Evolutionary conservation across 2,329 filamentous ascomycete species (phyloP).

Genomic region (Grosmannia huntii): DNA sequence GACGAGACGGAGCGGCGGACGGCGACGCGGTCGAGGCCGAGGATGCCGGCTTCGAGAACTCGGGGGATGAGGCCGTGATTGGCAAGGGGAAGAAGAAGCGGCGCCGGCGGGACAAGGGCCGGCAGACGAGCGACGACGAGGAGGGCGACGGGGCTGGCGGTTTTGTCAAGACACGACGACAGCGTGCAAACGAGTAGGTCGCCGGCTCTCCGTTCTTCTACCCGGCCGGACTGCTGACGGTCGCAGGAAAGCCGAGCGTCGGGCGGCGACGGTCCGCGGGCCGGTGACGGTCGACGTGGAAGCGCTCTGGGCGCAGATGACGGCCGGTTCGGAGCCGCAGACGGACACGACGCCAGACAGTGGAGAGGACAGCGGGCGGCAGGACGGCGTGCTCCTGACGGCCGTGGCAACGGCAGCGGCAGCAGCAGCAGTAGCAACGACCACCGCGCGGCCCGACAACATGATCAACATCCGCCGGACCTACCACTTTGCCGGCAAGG

Average conservation of each 20-base stretch:
- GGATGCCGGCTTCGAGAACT: slow-evolving; percentile 48
- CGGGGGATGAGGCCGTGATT: slow-evolving; percentile 61
- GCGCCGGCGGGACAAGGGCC: slow-evolving; percentile 24
- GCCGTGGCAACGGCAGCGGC: slow-evolving; percentile 12
- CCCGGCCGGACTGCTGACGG: background rate
- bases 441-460: slow-evolving; percentile 15
- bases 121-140: slow-evolving; percentile 31
- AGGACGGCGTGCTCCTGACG: background rate
- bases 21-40: slow-evolving; percentile 22
- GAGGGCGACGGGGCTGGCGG: slow-evolving; percentile 46
- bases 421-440: background rate
- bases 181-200: slow-evolving; percentile 50
- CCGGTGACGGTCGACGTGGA: slow-evolving; percentile 61
- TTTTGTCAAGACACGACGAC: slow-evolving; percentile 59
- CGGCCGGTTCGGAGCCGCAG: background rate
- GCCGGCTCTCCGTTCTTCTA: background rate
- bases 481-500: slow-evolving; percentile 63
- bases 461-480: slow-evolving; percentile 55
- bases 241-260: slow-evolving; percentile 42
- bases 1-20: background rate
- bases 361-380: background rate
- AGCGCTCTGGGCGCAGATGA: slow-evolving; percentile 57
- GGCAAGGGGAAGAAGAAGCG: slow-evolving; percentile 40
- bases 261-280: slow-evolving; percentile 35
- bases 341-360: too few relatives aligned